Conservation (phyloP, 2,329 filamentous ascomycete genomes). For the Hymenoscyphus repandus region DNA sequence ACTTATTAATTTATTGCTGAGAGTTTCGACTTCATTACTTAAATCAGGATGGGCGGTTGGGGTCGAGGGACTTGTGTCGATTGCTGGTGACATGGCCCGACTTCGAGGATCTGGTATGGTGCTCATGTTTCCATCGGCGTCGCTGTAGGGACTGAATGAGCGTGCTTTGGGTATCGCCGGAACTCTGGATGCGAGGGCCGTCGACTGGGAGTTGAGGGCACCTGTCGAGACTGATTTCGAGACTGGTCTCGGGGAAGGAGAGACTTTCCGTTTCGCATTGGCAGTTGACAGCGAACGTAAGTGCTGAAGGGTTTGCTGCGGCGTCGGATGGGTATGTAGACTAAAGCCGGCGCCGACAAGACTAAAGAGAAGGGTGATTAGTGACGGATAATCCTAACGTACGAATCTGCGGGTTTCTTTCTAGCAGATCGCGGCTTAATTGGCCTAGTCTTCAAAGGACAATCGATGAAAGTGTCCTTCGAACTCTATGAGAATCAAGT, state of each 20-base stretch:
- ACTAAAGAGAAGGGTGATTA: slow-evolving; percentile 31
- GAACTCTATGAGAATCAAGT: too few relatives aligned
- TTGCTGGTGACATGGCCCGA: slow-evolving; percentile 43
- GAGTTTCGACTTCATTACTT: slow-evolving; percentile 72
- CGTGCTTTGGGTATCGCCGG: slow-evolving; percentile 19
- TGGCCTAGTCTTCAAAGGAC: too few relatives aligned
- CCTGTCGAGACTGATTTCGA: slow-evolving; percentile 36
- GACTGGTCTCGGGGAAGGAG: slow-evolving; percentile 30
- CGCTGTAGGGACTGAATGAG: slow-evolving; percentile 36
- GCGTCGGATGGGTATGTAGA: slow-evolving; percentile 39
- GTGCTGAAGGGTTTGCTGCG: slow-evolving; percentile 41
- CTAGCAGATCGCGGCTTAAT: too few relatives aligned
- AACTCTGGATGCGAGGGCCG: slow-evolving; percentile 30
- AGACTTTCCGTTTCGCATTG: slow-evolving; percentile 37
- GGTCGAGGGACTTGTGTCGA: slow-evolving; percentile 31
- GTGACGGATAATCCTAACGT: background rate
- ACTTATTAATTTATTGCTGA: slow-evolving; percentile 94
- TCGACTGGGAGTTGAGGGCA: slow-evolving; percentile 32
- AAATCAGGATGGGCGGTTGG: slow-evolving; percentile 49
- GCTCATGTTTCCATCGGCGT: slow-evolving; percentile 58
- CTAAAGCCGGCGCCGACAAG: slow-evolving; percentile 48
- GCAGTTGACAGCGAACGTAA: slow-evolving; percentile 50
- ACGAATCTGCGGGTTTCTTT: background rate
- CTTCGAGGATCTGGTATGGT: slow-evolving; percentile 63
- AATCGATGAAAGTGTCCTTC: too few relatives aligned